A percentile compares a stretch with the other conserved stretches of the same genome.
Evolutionary conservation across 176 grass and related monocot species (phyloP).

Genomic region (Cenchrus purpureus): DNA sequence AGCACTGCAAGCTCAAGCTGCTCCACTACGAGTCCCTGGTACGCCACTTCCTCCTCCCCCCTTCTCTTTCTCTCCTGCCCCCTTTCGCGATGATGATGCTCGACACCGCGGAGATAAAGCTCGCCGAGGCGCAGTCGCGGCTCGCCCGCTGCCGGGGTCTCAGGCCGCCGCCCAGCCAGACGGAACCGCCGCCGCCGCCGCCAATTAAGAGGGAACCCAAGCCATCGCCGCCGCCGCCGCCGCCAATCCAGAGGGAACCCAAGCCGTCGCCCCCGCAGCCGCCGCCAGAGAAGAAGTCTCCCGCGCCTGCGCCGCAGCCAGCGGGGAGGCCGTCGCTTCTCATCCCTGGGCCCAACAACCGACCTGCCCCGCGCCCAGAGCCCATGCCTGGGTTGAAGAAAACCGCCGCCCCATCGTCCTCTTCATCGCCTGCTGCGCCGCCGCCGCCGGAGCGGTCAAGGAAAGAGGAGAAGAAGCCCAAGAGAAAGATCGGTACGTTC

Average conservation of each 20-base stretch:
- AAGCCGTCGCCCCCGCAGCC: constrained; percentile 2
- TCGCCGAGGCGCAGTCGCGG: constrained; percentile 55
- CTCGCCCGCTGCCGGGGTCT: constrained; percentile 41
- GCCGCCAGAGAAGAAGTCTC: constrained; percentile 15
- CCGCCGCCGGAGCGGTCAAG: constrained; percentile 11
- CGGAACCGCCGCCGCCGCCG: not conserved
- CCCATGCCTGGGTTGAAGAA: constrained; percentile 44
- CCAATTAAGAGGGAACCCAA: not conserved
- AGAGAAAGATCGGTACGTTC: constrained; percentile 62
- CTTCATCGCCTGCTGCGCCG: not conserved
- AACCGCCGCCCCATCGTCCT: constrained; percentile 27
- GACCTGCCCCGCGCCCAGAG: constrained; percentile 12
- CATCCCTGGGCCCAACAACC: constrained; percentile 50
- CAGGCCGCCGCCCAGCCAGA: constrained; percentile 2
- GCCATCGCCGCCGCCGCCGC: not conserved
- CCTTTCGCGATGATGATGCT: constrained; percentile 15
- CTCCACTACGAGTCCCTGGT: constrained; percentile 52
- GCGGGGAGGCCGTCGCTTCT: constrained; percentile 56
- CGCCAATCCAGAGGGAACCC: constrained; percentile 16
- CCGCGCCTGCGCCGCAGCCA: constrained; percentile 13
- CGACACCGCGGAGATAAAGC: constrained; percentile 59
- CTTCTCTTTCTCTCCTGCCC: no score
- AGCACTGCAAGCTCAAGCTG: constrained; percentile 57
- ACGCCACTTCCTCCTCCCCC: not conserved
- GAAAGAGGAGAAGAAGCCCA: constrained; percentile 65